These are phyloP conservation scores for Yamadazyma akitaensis DNA, from an alignment of 805 yeast genomes.

Conservation along the genomic window DNA sequence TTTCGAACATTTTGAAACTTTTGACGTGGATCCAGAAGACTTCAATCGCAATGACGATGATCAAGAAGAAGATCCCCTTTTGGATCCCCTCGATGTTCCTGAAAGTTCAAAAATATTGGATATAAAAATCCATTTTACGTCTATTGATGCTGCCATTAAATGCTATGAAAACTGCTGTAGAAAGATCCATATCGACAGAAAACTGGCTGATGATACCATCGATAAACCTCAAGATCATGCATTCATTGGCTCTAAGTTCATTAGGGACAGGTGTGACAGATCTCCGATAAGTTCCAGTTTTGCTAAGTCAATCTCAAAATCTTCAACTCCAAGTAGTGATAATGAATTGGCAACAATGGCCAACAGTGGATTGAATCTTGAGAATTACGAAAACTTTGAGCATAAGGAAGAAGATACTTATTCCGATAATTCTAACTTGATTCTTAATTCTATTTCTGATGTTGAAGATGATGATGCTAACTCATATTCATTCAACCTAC, in stretches of 20 bases:
- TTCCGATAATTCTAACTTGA: conserved; percentile 6
- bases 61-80: neutral
- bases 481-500: neutral
- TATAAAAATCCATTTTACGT: conserved; percentile 33
- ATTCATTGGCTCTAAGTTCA: conserved; percentile 19
- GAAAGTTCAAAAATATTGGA: conserved; percentile 2
- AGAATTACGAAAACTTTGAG: neutral
- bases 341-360: conserved; percentile 11
- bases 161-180: conserved; percentile 34
- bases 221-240: conserved; percentile 2
- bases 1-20: conserved; percentile 31
- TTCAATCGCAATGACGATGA: neutral
- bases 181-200: conserved; percentile 21
- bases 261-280: conserved; percentile 39
- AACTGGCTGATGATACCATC: conserved; percentile 13
- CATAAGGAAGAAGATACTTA: conserved; percentile 2
- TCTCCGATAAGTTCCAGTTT: conserved; percentile 12
- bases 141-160: conserved; percentile 46
- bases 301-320: neutral
- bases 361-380: conserved; percentile 2
- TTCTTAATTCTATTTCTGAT: conserved; percentile 4
- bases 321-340: conserved; percentile 7
- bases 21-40: conserved; percentile 2
- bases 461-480: conserved; percentile 6
- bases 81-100: conserved; percentile 2